Evolutionary conservation across 202 grass and related monocot species (phyloP).

Genomic region (Saccharum hybrid): DNA sequence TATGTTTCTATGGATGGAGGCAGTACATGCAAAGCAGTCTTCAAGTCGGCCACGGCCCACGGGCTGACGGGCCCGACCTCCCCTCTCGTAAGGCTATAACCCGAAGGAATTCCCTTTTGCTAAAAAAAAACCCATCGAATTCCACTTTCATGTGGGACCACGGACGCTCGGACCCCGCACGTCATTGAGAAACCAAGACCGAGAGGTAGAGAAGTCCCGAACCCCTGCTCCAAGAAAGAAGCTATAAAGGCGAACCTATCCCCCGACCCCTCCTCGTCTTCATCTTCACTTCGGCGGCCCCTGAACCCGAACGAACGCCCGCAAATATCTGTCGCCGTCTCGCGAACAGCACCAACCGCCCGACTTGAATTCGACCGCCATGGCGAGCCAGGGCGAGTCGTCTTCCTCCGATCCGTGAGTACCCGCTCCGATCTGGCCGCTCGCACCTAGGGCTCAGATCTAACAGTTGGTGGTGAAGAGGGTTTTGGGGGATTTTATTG

Average conservation of each 20-base stretch:
- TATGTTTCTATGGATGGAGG: too few relatives aligned
- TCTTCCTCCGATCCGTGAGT: constrained; percentile 83
- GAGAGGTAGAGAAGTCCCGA: not conserved
- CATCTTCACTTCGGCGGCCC: not conserved
- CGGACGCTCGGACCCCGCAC: not conserved
- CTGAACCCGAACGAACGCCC: not conserved
- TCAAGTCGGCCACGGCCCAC: not conserved
- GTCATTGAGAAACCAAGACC: not conserved
- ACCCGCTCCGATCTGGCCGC: constrained; percentile 25
- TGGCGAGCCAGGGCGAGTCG: constrained; percentile 68
- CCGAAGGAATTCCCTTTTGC: too few relatives aligned
- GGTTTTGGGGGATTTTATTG: not conserved
- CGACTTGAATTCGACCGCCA: constrained; percentile 31
- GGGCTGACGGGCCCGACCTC: too few relatives aligned
- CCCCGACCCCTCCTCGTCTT: not conserved
- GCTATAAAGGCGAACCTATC: constrained; percentile 33
- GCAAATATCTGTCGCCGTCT: constrained; percentile 34
- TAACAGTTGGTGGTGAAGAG: not conserved
- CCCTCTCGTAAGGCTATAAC: too few relatives aligned
- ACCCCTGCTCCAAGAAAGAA: constrained; percentile 57
- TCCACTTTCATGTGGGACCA: not conserved
- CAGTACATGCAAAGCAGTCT: not conserved
- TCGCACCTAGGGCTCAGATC: constrained; percentile 18
- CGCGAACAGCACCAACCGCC: constrained; percentile 6
- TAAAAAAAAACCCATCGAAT: too few relatives aligned